Evolutionary conservation across 345 rosid genomes (phyloP), one percentile per base, ranked within the genome.

Genomic region (Leavenworthia alabamica): DNA sequence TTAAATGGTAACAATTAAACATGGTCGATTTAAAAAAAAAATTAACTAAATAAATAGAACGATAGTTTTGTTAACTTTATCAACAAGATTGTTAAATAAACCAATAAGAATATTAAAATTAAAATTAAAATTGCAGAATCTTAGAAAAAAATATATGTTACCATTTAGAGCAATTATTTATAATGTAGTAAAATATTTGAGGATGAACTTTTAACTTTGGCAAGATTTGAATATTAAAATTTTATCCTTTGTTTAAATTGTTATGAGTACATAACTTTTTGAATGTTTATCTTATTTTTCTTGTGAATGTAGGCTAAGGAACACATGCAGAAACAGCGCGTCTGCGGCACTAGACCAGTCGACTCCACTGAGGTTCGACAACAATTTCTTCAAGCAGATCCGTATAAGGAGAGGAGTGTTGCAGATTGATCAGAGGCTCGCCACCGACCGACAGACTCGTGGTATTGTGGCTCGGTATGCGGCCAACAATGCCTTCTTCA

Each of bases 391-490:
- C 46, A 66, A 73, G 26, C 76, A 66, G 2, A 6, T 73, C 40
- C 60, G 73, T 40, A 54, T 19, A 22, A 60, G 14, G 19, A 73
- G 68, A 67, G 76, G 73, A 60, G 76, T 73, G 24, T 13, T 73
- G 5, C 76, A 73, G 12, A 46, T 73, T 40, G 76, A 73, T 41
- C 76, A 73, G 17, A 23, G 72, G 6, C 68, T 73, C 19, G 59
- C 73, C 0, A 13, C 20, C 1, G 72, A 66, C 46, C 31, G 0
- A 23, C 51, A 5, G 13, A 67, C 76, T 47, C 72, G 68, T 37
- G 76, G 68, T 10, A 8, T 73, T 15, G 76, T 72, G 45, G 43
- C 76, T 44, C 37, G 71, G 9, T 72, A 65, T 22, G 72, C 71
- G 0, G 11, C 9, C 56, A 66, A 66, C 22, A 72, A 66, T 24